Percentiles rank a stretch among this genome's conserved stretches.
Evolutionary conservation across 495 filamentous ascomycete species (phyloP).

Genomic region (Aspergillus baeticus): DNA sequence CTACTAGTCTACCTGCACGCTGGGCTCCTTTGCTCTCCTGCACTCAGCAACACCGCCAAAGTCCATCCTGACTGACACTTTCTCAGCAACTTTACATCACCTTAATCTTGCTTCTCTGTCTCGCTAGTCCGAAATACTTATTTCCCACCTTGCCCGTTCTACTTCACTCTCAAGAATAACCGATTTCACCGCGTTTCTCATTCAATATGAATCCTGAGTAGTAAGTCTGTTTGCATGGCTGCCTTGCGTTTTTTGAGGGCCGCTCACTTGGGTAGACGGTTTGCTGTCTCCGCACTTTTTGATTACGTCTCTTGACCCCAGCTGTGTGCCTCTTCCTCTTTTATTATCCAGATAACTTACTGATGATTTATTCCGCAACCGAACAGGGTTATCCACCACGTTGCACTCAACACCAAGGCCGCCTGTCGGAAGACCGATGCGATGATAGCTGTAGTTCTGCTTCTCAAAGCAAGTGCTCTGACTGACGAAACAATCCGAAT

Average conservation of each 20-base stretch:
- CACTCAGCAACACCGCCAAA: constrained; percentile 28
- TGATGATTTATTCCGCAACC: constrained; percentile 8
- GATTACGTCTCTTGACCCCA: neutral
- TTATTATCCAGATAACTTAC: neutral
- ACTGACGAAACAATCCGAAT: constrained; percentile 28
- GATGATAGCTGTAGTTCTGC: neutral
- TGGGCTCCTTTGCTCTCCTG: constrained; percentile 34
- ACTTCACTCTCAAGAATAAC: constrained; percentile 1
- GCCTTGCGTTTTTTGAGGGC: constrained; percentile 11
- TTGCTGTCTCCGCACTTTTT: too few species aligned
- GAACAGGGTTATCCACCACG: constrained; percentile 22
- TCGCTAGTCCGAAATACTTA: neutral
- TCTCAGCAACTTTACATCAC: constrained; percentile 19
- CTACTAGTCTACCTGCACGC: constrained; percentile 25
- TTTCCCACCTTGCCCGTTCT: neutral
- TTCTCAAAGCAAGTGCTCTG: constrained; percentile 22
- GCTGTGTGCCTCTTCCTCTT: neutral
- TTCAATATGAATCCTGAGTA: constrained; percentile 94
- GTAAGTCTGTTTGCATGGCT: constrained; percentile 55
- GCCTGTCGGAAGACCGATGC: neutral
- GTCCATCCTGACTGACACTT: constrained; percentile 19
- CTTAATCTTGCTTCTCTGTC: neutral
- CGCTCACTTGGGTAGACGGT: neutral
- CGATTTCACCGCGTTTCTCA: constrained; percentile 1
- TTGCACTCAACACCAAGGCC: neutral